A percentile compares a stretch with the other conserved stretches of the same genome.
These are phyloP conservation scores for Eudorina sp. DNA, from an alignment of 139 green algal genomes.

Conservation along the genomic window DNA sequence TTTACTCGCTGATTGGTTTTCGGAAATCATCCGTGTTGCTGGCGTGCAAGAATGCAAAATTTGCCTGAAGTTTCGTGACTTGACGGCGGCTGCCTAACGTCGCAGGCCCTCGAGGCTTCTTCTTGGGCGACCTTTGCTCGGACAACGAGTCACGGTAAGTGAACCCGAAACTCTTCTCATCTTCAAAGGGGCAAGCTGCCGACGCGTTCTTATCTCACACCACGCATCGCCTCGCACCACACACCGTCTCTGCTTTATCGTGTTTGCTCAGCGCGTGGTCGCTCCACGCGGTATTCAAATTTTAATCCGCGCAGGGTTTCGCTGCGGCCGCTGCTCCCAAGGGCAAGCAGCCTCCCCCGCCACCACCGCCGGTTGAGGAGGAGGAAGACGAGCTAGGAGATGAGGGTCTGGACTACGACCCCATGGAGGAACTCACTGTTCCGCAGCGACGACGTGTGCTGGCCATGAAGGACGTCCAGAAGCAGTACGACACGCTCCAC, in stretches of 20 bases:
- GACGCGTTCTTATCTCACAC: too few relatives aligned
- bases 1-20: too few relatives aligned
- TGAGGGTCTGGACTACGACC: conserved; percentile 18
- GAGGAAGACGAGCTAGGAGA: conserved; percentile 17
- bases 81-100: conserved; percentile 22
- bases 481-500: conserved; percentile 51
- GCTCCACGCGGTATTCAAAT: too few relatives aligned
- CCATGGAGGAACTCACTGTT: conserved; percentile 1
- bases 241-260: neutral
- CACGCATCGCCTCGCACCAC: too few relatives aligned
- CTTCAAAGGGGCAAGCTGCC: too few relatives aligned
- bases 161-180: neutral
- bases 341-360: conserved; percentile 9
- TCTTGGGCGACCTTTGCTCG: neutral
- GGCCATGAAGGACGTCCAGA: conserved; percentile 68
- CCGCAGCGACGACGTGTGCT: conserved; percentile 57
- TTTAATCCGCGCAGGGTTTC: neutral
- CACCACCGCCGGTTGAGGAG: neutral
- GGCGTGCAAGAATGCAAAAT: neutral
- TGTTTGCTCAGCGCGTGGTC: too few relatives aligned
- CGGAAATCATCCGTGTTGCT: too few relatives aligned
- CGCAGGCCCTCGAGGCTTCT: conserved; percentile 10
- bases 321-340: conserved; percentile 7
- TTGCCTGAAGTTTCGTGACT: neutral
- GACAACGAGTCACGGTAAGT: conserved; percentile 8